phyloP scores from a whole-genome alignment of 1,139 yeast species.

The Torulaspora globosa region DNA sequence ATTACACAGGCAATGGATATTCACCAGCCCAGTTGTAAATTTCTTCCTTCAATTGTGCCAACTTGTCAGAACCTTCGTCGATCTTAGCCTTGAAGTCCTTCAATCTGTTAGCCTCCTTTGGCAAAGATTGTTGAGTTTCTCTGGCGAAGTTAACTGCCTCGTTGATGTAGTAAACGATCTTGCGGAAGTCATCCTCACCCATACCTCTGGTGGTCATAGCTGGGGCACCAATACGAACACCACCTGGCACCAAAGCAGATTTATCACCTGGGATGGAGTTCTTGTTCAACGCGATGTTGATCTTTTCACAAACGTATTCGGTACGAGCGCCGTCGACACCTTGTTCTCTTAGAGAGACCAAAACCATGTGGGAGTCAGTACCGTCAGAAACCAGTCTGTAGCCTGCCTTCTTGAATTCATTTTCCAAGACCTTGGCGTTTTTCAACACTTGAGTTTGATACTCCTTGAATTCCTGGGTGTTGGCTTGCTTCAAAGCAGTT shows the following conservation, averaged over 20 bases:
- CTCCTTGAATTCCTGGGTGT: constrained; percentile 83
- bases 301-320: constrained; percentile 89
- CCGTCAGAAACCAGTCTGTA: constrained; percentile 88
- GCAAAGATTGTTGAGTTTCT: constrained; percentile 66
- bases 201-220: constrained; percentile 98
- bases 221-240: constrained; percentile 97
- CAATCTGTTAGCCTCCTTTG: constrained; percentile 84
- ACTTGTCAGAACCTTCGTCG: constrained; percentile 63
- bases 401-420: constrained; percentile 63
- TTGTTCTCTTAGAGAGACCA: constrained; percentile 83
- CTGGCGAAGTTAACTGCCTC: constrained; percentile 76
- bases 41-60: constrained; percentile 67
- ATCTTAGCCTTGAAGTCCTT: constrained; percentile 88
- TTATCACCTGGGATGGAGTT: constrained; percentile 98
- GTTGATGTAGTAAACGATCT: constrained; percentile 80
- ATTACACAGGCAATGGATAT: constrained; percentile 79
- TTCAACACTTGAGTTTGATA: constrained; percentile 86
- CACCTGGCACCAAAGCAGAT: constrained; percentile 97
- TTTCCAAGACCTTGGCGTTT: constrained; percentile 83
- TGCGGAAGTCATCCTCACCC: constrained; percentile 78
- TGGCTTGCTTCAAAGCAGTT: constrained; percentile 92
- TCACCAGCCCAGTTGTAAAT: constrained; percentile 88
- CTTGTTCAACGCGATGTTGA: constrained; percentile 94
- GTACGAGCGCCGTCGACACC: constrained; percentile 97
- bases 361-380: constrained; percentile 94